A percentile compares a stretch with the other conserved stretches of the same genome.
Conservation (phyloP, 257 asterid genomes). For the Solanum peruvianum region DNA sequence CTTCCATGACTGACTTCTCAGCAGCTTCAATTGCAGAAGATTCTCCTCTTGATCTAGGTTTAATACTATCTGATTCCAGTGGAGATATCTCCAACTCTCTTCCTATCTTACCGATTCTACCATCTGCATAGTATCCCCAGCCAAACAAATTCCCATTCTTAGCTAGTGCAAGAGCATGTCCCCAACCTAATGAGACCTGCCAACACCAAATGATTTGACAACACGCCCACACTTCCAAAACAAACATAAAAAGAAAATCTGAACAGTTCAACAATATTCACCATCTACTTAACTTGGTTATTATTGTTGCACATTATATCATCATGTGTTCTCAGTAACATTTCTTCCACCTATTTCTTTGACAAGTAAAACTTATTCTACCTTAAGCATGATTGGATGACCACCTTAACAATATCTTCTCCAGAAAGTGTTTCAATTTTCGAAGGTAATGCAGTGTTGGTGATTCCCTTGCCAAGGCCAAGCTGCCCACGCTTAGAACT, state of each 20-base stretch:
- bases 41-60: conserved; percentile 3
- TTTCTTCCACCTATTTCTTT: conserved; percentile 8
- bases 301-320: neutral
- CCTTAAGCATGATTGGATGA: conserved; percentile 37
- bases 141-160: conserved; percentile 72
- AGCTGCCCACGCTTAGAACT: conserved; percentile 91
- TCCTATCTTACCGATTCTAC: conserved; percentile 73
- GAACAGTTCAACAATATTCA: neutral
- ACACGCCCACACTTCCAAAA: neutral
- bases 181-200: conserved; percentile 96
- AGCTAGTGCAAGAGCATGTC: conserved; percentile 86
- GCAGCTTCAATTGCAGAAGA: conserved; percentile 49
- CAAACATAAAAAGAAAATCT: neutral
- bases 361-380: conserved; percentile 28
- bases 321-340: neutral
- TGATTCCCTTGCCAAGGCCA: conserved; percentile 55
- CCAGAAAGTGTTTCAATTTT: conserved; percentile 63
- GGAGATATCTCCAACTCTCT: conserved; percentile 61
- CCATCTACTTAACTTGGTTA: neutral
- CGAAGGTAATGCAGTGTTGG: conserved; percentile 51
- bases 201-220: conserved; percentile 1
- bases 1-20: conserved; percentile 50
- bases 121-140: conserved; percentile 98
- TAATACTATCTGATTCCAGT: conserved; percentile 41
- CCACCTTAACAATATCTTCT: conserved; percentile 78